A percentile compares a stretch with the other conserved stretches of the same genome.
phyloP scores from a whole-genome alignment of 257 asterid genomes.

The Solanum clarkiae region DNA sequence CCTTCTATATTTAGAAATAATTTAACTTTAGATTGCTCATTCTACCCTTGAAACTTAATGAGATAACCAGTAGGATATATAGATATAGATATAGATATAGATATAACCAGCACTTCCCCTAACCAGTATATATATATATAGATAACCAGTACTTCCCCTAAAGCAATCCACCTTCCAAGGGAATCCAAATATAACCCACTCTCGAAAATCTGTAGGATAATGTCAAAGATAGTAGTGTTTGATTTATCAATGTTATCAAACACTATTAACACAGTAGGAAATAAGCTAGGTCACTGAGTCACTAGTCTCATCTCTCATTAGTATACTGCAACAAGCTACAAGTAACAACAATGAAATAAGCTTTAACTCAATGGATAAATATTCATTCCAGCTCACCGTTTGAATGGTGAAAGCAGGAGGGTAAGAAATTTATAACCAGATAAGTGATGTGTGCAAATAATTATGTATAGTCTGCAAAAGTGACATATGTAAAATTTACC shows the following conservation, averaged over 20 bases:
- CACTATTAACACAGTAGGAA: neutral
- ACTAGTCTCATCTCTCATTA: neutral
- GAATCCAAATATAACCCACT: neutral
- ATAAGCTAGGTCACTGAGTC: neutral
- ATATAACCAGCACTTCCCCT: too few species aligned
- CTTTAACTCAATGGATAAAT: neutral
- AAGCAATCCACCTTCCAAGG: neutral
- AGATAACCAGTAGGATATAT: neutral
- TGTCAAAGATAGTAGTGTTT: neutral
- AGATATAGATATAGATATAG: too few species aligned
- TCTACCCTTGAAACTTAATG: neutral
- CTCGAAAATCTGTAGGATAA: neutral
- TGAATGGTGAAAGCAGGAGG: neutral
- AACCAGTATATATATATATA: too few species aligned
- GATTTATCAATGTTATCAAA: neutral
- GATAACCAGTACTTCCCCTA: neutral
- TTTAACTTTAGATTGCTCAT: neutral
- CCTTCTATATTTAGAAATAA: neutral
- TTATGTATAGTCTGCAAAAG: neutral
- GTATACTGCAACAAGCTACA: neutral
- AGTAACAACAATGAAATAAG: neutral
- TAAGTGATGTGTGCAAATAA: neutral
- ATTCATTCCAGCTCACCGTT: neutral
- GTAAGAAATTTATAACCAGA: neutral
- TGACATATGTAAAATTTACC: neutral